Conservation (phyloP, 805 yeast species). For the Saccharomycopsis synnaedendra region DNA sequence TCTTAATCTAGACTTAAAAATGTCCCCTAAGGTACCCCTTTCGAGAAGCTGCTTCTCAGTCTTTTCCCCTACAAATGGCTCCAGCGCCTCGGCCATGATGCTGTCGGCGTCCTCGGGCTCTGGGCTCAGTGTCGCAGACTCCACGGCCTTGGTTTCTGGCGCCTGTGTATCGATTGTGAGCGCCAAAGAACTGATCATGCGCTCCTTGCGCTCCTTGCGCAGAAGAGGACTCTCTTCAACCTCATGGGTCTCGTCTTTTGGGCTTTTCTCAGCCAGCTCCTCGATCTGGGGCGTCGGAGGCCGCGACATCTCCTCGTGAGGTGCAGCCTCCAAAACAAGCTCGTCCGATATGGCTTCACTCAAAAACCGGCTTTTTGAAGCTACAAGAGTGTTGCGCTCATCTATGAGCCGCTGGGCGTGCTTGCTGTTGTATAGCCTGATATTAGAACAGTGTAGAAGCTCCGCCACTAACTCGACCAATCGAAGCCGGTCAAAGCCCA, state of each 20-base stretch:
- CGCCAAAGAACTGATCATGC: conserved; percentile 12
- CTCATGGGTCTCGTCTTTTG: conserved; percentile 14
- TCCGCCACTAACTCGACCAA: conserved; percentile 91
- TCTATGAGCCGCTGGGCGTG: conserved; percentile 56
- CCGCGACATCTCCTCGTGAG: not conserved
- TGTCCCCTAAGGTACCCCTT: conserved; percentile 76
- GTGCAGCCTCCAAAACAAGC: not conserved
- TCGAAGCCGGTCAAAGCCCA: conserved; percentile 86
- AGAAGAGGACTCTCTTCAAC: conserved; percentile 8
- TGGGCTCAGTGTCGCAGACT: not conserved
- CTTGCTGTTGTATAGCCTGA: conserved; percentile 80
- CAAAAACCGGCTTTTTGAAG: conserved; percentile 9
- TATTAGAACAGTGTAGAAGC: conserved; percentile 88
- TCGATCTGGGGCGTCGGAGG: not conserved
- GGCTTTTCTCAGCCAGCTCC: conserved; percentile 16
- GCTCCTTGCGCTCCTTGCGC: conserved; percentile 8
- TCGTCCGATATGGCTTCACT: conserved; percentile 13
- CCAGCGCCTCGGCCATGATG: conserved; percentile 19
- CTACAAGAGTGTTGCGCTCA: conserved; percentile 48
- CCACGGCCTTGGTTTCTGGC: conserved; percentile 1
- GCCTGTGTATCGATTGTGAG: conserved; percentile 14
- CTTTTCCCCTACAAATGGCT: conserved; percentile 20
- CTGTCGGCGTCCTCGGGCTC: conserved; percentile 16
- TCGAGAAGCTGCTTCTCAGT: conserved; percentile 33
- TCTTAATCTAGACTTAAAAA: conserved; percentile 66